Evolutionary conservation across 768 basidiomycete species (phyloP).

Genomic region (Trametes gibbosa): DNA sequence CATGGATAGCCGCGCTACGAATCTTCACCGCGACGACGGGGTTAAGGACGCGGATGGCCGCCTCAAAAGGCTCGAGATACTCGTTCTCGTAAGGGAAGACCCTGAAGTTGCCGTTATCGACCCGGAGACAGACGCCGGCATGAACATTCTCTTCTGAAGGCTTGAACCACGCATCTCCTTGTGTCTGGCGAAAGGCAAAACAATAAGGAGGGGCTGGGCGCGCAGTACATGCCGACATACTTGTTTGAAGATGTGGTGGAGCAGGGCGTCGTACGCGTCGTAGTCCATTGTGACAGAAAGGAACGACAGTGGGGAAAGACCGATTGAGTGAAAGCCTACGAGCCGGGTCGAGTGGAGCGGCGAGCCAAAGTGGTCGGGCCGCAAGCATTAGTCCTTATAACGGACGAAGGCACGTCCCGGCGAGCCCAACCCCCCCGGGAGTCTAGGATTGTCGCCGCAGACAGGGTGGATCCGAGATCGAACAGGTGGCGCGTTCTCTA

Average conservation of each 20-base stretch:
- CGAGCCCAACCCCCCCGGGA: background rate
- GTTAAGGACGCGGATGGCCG: constrained; percentile 70
- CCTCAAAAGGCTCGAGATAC: constrained; percentile 80
- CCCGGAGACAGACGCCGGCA: constrained; percentile 74
- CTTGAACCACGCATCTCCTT: constrained; percentile 84
- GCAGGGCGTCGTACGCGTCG: constrained; percentile 75
- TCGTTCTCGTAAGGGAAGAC: constrained; percentile 85
- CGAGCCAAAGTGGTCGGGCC: constrained; percentile 2
- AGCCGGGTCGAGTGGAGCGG: constrained; percentile 14
- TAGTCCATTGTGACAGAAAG: constrained; percentile 57
- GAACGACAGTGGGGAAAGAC: constrained; percentile 15
- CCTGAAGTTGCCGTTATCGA: constrained; percentile 66
- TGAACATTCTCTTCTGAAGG: constrained; percentile 80
- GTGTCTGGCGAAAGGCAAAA: constrained; percentile 47
- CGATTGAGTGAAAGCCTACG: constrained; percentile 7
- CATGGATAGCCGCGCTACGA: constrained; percentile 76
- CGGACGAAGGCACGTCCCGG: background rate
- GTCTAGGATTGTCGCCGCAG: background rate
- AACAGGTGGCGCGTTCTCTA: background rate
- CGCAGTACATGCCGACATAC: constrained; percentile 36
- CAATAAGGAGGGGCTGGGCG: constrained; percentile 8
- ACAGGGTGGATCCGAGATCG: constrained; percentile 6
- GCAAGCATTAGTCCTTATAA: constrained; percentile 7
- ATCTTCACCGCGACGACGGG: constrained; percentile 84
- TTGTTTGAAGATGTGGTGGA: constrained; percentile 77